These are phyloP conservation scores for Phlebopus sp. DNA, from an alignment of 1,284 basidiomycete genomes.

Conservation along the genomic window DNA sequence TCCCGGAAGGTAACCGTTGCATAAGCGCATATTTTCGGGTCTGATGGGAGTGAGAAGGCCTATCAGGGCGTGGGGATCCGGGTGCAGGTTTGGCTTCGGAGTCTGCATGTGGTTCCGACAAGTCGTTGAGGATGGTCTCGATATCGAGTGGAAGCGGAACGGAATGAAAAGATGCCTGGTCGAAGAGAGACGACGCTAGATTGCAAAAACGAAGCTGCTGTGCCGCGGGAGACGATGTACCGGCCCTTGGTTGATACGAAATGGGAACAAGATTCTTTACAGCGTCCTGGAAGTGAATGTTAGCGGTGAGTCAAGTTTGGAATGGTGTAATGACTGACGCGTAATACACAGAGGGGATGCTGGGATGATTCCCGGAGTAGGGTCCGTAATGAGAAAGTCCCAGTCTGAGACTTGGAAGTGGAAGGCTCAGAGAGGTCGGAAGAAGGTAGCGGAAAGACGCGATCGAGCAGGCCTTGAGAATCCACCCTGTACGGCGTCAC, in stretches of 20 bases:
- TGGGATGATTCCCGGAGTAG: constrained; percentile 55
- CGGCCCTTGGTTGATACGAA: constrained; percentile 60
- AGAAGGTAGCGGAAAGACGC: constrained; percentile 60
- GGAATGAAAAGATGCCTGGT: constrained; percentile 58
- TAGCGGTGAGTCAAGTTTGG: constrained; percentile 8
- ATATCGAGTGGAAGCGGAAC: constrained; percentile 44
- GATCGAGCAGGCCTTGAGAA: constrained; percentile 73
- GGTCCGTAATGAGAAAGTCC: constrained; percentile 57
- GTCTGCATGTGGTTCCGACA: constrained; percentile 24
- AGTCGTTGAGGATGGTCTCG: constrained; percentile 42
- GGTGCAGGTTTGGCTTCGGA: constrained; percentile 24
- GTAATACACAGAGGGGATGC: constrained; percentile 52
- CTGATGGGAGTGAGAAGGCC: constrained; percentile 24
- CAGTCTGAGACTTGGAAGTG: constrained; percentile 31
- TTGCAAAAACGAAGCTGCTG: constrained; percentile 73
- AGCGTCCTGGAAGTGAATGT: constrained; percentile 43
- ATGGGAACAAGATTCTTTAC: constrained; percentile 65
- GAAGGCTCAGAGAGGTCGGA: constrained; percentile 36
- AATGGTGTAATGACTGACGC: constrained; percentile 35
- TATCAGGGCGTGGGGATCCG: constrained; percentile 20
- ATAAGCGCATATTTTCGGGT: constrained; percentile 66
- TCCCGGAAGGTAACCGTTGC: constrained; percentile 69
- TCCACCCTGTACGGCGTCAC: constrained; percentile 51
- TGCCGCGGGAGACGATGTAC: constrained; percentile 55
- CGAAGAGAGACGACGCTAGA: constrained; percentile 65